Conservation (phyloP, 73 alveolate genomes). For the Paramecium biaurelia region DNA sequence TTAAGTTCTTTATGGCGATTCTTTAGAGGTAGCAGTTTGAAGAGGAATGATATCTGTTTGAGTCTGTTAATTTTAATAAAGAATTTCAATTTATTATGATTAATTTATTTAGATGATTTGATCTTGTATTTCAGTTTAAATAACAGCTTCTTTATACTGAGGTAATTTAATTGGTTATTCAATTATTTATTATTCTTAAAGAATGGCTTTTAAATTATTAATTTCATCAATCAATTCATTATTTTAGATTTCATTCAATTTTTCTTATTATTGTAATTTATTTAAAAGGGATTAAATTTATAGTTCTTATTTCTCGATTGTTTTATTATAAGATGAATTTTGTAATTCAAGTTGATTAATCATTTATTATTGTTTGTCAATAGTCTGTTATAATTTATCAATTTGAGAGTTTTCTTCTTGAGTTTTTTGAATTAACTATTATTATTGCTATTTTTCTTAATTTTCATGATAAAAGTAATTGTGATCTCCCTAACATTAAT, state of each 20-base stretch:
- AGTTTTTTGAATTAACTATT: neutral
- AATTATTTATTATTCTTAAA: neutral
- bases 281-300: neutral
- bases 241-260: neutral
- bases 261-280: neutral
- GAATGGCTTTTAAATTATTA: neutral
- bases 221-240: neutral
- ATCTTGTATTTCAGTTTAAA: neutral
- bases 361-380: neutral
- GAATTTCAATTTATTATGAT: neutral
- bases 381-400: neutral
- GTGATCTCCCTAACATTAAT: neutral
- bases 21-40: neutral
- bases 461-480: neutral
- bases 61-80: neutral
- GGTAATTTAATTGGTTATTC: neutral
- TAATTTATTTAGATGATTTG: neutral
- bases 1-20: neutral
- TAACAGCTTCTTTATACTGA: neutral
- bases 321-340: neutral
- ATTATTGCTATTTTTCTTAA: neutral
- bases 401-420: neutral
- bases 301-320: neutral
- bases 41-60: neutral
- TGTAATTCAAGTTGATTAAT: neutral